phyloP scores from a whole-genome alignment of 2,329 filamentous ascomycete species.

The Rachicladosporium sp. region DNA sequence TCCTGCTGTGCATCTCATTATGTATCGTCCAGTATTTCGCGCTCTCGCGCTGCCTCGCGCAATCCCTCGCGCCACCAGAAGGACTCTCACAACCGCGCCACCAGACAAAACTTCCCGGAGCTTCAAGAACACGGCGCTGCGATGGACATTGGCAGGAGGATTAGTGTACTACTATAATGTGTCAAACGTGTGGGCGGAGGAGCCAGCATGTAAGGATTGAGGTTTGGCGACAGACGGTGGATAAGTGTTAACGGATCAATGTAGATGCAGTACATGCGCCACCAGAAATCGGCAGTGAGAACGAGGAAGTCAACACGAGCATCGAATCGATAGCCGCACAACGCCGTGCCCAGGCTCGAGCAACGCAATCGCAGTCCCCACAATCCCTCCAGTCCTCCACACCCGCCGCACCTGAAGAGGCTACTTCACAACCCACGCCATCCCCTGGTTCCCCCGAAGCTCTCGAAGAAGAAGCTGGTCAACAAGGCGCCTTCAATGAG shows the following conservation, averaged over 20 bases:
- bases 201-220: too few species aligned
- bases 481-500: constrained; percentile 91
- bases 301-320: constrained; percentile 28
- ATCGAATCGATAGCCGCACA: constrained; percentile 33
- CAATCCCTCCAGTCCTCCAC: constrained; percentile 5
- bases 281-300: constrained; percentile 29
- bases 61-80: constrained; percentile 24
- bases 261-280: constrained; percentile 22
- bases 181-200: constrained; percentile 42
- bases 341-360: constrained; percentile 25
- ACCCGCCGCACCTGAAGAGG: constrained; percentile 10
- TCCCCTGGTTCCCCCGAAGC: constrained; percentile 34
- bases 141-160: constrained; percentile 64
- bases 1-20: constrained; percentile 13
- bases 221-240: too few species aligned
- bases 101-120: constrained; percentile 57
- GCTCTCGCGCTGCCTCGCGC: constrained; percentile 19
- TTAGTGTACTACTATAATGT: constrained; percentile 93
- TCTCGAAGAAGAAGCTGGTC: constrained; percentile 67
- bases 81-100: constrained; percentile 46
- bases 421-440: constrained; percentile 12
- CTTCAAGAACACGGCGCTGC: constrained; percentile 64
- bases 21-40: constrained; percentile 42
- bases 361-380: constrained; percentile 14
- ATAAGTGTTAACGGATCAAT: constrained; percentile 6